Conservation (phyloP, 148 eudicot genomes). For the Vaccinium macrocarpon region DNA sequence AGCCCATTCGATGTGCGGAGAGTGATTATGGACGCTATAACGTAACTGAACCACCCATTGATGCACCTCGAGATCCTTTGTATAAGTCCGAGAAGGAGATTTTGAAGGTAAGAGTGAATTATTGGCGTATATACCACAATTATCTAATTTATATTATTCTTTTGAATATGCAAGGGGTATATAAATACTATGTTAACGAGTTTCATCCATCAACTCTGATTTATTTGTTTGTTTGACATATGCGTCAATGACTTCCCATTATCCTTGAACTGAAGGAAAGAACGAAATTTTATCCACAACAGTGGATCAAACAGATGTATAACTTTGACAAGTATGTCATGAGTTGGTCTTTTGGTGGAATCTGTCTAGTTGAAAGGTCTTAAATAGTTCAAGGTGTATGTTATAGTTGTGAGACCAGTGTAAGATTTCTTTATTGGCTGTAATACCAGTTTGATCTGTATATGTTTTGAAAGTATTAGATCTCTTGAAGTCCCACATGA, state of each 20-base stretch:
- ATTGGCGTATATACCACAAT: not conserved
- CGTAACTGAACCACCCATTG: conserved; percentile 94
- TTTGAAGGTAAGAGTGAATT: conserved; percentile 49
- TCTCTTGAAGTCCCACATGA: not conserved
- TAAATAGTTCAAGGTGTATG: conserved; percentile 5
- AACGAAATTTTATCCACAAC: not conserved
- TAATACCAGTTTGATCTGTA: not conserved
- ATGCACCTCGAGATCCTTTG: conserved; percentile 97
- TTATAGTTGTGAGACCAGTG: not conserved
- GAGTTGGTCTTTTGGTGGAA: not conserved
- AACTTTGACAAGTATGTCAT: not conserved
- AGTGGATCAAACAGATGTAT: not conserved
- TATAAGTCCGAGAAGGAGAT: conserved; percentile 87
- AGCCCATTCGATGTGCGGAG: conserved; percentile 94
- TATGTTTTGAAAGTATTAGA: not conserved
- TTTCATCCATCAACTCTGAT: not conserved
- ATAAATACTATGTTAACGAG: not conserved
- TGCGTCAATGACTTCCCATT: not conserved
- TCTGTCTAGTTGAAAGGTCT: not conserved
- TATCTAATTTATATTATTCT: not conserved
- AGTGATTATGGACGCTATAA: conserved; percentile 93
- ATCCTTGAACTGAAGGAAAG: not conserved
- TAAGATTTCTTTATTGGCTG: not conserved
- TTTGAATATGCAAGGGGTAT: not conserved
- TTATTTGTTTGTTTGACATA: not conserved